A percentile compares a stretch with the other conserved stretches of the same genome.
Conservation (phyloP, 2,329 filamentous ascomycete species). For the Pseudogymnoascus pannorum region DNA sequence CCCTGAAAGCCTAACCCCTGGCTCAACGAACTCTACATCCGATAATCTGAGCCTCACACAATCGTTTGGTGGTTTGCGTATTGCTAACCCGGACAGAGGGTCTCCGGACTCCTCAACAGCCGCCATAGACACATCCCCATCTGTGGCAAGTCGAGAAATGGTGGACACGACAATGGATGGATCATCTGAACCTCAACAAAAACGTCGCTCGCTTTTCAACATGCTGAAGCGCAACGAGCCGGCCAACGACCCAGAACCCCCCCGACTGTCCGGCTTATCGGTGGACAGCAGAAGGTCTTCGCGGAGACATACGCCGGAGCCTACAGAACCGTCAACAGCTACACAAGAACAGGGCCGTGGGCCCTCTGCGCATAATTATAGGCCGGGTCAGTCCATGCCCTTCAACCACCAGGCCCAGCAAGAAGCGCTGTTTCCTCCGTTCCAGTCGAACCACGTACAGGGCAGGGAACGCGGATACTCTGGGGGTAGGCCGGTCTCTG, state of each 20-base stretch:
- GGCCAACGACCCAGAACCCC: constrained; percentile 17
- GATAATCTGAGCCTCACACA: constrained; percentile 88
- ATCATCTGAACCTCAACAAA: constrained; percentile 23
- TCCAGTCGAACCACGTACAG: constrained; percentile 36
- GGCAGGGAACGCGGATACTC: constrained; percentile 30
- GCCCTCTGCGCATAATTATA: constrained; percentile 30
- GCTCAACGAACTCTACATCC: constrained; percentile 55
- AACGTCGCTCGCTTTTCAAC: constrained; percentile 29
- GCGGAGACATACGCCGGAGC: constrained; percentile 14
- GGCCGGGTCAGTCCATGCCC: constrained; percentile 33
- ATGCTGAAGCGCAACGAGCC: constrained; percentile 27
- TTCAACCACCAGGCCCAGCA: constrained; percentile 37
- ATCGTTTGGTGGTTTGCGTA: constrained; percentile 86
- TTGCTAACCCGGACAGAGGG: constrained; percentile 84
- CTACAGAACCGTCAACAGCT: constrained; percentile 23
- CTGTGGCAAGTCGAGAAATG: constrained; percentile 22
- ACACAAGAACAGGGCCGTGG: constrained; percentile 23
- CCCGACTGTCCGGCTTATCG: constrained; percentile 9
- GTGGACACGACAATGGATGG: constrained; percentile 20
- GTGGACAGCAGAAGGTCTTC: background rate
- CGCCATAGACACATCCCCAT: constrained; percentile 19
- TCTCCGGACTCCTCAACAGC: constrained; percentile 16
- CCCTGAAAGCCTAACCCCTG: background rate
- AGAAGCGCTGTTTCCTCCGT: constrained; percentile 34
- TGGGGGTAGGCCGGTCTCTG: constrained; percentile 38